Conservation (phyloP, 2,329 filamentous ascomycete genomes). For the Claviceps digitariae region DNA sequence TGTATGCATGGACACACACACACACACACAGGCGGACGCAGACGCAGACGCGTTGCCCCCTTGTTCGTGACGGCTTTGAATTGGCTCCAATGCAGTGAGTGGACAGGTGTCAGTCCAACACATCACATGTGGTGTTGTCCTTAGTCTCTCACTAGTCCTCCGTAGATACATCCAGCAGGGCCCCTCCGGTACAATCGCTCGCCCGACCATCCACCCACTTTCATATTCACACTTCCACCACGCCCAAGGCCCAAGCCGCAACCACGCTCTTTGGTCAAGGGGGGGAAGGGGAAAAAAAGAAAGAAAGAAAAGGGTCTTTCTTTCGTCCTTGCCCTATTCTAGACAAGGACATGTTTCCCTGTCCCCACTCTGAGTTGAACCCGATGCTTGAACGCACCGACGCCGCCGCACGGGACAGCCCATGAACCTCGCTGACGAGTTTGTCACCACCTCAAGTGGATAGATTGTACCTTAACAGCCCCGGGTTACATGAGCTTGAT, state of each 20-base stretch:
- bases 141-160: background rate
- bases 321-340: background rate
- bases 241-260: background rate
- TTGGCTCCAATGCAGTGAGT: background rate
- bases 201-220: background rate
- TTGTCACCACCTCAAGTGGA: constrained; percentile 1
- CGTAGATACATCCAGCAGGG: background rate
- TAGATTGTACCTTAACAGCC: background rate
- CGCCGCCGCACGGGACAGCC: constrained; percentile 5
- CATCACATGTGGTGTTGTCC: background rate
- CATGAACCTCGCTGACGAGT: constrained; percentile 3
- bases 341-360: background rate
- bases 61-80: constrained; percentile 1
- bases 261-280: background rate
- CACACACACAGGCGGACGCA: background rate
- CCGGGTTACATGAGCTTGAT: background rate
- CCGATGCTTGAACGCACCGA: constrained; percentile 1
- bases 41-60: background rate
- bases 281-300: background rate
- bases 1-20: background rate
- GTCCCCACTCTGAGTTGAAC: background rate
- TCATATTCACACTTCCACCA: background rate
- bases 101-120: background rate
- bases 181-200: background rate
- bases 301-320: background rate